phyloP scores from a whole-genome alignment of 1,284 basidiomycete genomes.

The Sphaerobolus stellatus region DNA sequence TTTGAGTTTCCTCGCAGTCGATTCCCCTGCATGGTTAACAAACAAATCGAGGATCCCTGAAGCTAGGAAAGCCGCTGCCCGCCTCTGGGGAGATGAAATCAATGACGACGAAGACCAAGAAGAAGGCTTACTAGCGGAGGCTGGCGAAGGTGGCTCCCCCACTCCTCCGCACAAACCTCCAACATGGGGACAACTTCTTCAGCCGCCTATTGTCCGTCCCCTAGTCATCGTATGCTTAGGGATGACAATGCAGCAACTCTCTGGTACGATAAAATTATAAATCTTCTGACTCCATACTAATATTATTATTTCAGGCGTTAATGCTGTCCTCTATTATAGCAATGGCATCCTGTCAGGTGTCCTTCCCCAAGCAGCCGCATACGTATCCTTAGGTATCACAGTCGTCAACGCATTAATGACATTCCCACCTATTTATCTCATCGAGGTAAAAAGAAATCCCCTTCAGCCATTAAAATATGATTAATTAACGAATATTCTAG shows the following conservation, averaged over 20 bases:
- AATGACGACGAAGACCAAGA: conserved; percentile 39
- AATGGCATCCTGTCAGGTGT: conserved; percentile 81
- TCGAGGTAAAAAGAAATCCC: conserved; percentile 59
- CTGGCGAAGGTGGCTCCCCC: conserved; percentile 11
- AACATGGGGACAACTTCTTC: conserved; percentile 42
- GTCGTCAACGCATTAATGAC: conserved; percentile 82
- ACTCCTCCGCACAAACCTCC: conserved; percentile 9
- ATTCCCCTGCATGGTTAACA: conserved; percentile 68
- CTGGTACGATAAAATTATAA: conserved; percentile 47
- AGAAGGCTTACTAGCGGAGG: conserved; percentile 23
- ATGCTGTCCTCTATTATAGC: conserved; percentile 82
- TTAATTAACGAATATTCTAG: conserved; percentile 33
- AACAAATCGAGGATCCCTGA: conserved; percentile 51
- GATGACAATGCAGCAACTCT: conserved; percentile 78
- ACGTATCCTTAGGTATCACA: conserved; percentile 76
- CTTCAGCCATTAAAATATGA: neutral
- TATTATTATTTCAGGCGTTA: conserved; percentile 16
- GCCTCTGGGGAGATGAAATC: conserved; percentile 48
- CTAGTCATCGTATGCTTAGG: conserved; percentile 70
- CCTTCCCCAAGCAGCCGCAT: conserved; percentile 74
- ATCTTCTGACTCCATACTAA: neutral
- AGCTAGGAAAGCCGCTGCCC: conserved; percentile 44
- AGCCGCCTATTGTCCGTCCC: conserved; percentile 57
- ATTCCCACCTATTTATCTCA: conserved; percentile 79
- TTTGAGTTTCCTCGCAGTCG: conserved; percentile 50